Percentiles rank a stretch among this genome's conserved stretches.
phyloP scores from a whole-genome alignment of 2,329 filamentous ascomycete species.

The Calonectria pseudoturangicola region DNA sequence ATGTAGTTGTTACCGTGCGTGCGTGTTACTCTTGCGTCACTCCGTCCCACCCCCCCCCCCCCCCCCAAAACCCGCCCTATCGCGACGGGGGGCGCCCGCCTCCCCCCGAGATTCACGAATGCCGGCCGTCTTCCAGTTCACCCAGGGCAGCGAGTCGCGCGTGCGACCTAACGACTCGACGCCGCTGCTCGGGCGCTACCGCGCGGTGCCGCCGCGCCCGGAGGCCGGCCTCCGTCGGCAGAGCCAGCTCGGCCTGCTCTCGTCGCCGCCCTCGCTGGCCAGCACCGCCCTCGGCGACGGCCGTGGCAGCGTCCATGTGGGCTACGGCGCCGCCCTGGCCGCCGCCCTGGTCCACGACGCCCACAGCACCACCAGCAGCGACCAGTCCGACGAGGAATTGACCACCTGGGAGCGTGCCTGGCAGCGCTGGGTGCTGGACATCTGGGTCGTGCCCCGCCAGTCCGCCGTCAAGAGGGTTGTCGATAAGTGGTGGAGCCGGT shows the following conservation, averaged over 20 bases:
- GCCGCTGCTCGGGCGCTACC: conserved; percentile 78
- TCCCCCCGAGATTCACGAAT: conserved; percentile 59
- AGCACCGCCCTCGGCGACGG: conserved; percentile 56
- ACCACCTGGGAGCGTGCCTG: conserved; percentile 59
- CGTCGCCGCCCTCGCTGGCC: conserved; percentile 39
- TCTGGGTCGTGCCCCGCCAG: conserved; percentile 78
- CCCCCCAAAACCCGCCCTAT: not conserved
- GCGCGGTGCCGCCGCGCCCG: conserved; percentile 73
- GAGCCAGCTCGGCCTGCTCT: conserved; percentile 64
- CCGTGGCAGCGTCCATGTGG: conserved; percentile 73
- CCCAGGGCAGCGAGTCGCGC: conserved; percentile 77
- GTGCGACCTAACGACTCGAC: conserved; percentile 72
- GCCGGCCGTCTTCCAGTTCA: conserved; percentile 81
- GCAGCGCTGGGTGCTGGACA: conserved; percentile 66
- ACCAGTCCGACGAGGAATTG: conserved; percentile 60
- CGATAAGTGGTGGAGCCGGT: conserved; percentile 78
- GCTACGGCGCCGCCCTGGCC: conserved; percentile 72
- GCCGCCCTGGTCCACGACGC: conserved; percentile 62
- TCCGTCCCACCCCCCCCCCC: not conserved
- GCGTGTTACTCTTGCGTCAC: not conserved
- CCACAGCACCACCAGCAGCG: conserved; percentile 46
- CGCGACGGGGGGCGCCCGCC: not conserved
- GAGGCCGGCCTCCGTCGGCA: conserved; percentile 54
- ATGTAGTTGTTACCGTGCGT: not conserved
- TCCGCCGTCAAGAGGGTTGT: conserved; percentile 74